Base-by-base conservation (phyloP, 306 rosid genomes). In the Prunus dulcis region DNA sequence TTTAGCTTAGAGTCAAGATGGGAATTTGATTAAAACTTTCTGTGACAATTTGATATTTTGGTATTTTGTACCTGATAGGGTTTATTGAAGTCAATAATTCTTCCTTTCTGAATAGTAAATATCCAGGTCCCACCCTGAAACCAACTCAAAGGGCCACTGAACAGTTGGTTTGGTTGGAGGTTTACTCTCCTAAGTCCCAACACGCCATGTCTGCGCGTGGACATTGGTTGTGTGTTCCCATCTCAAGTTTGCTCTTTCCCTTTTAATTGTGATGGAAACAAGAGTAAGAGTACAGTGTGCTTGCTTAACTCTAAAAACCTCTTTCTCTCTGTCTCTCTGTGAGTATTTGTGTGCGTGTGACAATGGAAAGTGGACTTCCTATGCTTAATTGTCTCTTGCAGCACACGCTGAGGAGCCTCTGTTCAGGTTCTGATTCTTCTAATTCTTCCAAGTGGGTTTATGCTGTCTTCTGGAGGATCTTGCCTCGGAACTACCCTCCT, bases 401-500 rank as follows among this genome's bases (percentile, higher is more conserved):
- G 76, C 91, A 87, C 62, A 84, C 97, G 12, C 90, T 93, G 45
- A 89, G 90, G 79, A 84, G 76, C 82, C 65, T 89, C 1, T 91
- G 98, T 71, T 86, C 91, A 15, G 76, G 75, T 78, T 81, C 76
- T 5, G 84, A 73, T 74, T 87, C 90, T 55, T 20, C 22, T 7
- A 61, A 47, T 78, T 82, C 95, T 78, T 88, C 98, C 32, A 93
- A 89, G 78, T 93, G 98, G 98, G 92, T 91, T 6, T 93, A 93
- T 23, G 90, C 97, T 32, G 89, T 93, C 53, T 93, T 91, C 71
- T 93, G 97, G 98, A 87, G 93, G 75, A 90, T 89, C 69, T 71
- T 91, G 49, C 98, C 98, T 3, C 76, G 97, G 78, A 93, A 91
- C 70, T 91, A 83, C 53, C 98, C 98, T 83, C 98, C 98, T 47